Percentiles rank a stretch among this genome's conserved stretches.
Conservation (phyloP, 2,329 filamentous ascomycete species). For the Colletotrichum navitas region DNA sequence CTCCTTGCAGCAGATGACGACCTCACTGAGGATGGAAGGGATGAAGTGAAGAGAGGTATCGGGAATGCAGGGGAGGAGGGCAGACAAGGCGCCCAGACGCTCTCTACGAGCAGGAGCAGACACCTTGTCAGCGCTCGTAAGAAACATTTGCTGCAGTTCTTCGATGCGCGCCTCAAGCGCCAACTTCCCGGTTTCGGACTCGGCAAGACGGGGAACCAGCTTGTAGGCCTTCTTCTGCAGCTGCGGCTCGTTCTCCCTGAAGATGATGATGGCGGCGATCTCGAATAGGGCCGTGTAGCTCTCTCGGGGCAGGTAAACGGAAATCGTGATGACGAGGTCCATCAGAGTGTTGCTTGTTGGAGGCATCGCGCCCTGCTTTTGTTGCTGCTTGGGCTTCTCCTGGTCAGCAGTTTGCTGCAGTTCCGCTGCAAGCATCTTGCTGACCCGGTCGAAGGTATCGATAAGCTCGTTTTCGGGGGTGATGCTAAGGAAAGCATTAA, state of each 20-base stretch:
- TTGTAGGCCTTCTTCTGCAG: constrained; percentile 99
- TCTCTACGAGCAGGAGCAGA: constrained; percentile 89
- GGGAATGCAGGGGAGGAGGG: constrained; percentile 84
- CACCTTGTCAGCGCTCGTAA: constrained; percentile 85
- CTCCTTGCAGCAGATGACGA: constrained; percentile 97
- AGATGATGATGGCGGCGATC: constrained; percentile 86
- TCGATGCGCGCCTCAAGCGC: constrained; percentile 81
- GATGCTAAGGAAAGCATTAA: constrained; percentile 94
- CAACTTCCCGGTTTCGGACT: constrained; percentile 80
- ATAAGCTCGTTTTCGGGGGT: constrained; percentile 82
- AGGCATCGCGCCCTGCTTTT: constrained; percentile 79
- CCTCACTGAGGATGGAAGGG: constrained; percentile 89
- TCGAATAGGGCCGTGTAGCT: constrained; percentile 89
- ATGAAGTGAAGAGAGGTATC: constrained; percentile 90
- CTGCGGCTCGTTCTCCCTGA: constrained; percentile 86
- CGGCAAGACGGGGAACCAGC: constrained; percentile 89
- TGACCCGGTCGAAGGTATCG: constrained; percentile 90
- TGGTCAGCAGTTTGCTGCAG: constrained; percentile 66
- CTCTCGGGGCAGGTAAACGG: constrained; percentile 88
- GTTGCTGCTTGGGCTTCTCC: constrained; percentile 73
- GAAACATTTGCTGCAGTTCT: constrained; percentile 85
- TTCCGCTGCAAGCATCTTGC: constrained; percentile 82
- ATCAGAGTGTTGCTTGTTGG: constrained; percentile 95
- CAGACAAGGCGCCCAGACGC: constrained; percentile 83
- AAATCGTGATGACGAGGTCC: constrained; percentile 96